phyloP scores from a whole-genome alignment of 805 yeast genomes.

The Nakazawaea anatomiae region DNA sequence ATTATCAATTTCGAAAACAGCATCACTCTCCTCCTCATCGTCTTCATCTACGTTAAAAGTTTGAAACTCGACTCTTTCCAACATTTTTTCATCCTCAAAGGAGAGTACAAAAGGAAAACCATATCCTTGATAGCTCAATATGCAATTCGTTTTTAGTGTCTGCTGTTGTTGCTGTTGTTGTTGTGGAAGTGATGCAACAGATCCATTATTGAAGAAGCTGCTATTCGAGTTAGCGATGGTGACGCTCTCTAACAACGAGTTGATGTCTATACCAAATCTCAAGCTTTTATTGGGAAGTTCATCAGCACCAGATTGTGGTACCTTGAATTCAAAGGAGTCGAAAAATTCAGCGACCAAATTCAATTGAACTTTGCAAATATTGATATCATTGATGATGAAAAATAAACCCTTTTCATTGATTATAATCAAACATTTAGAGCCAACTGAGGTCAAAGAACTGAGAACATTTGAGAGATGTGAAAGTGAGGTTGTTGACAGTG shows the following conservation, averaged over 20 bases:
- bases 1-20: slow-evolving; percentile 32
- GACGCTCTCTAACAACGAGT: slow-evolving; percentile 44
- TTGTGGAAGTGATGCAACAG: neutral
- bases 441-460: slow-evolving; percentile 34
- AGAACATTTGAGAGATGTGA: slow-evolving; percentile 41
- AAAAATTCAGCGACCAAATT: slow-evolving; percentile 32
- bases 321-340: slow-evolving; percentile 22
- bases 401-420: slow-evolving; percentile 47
- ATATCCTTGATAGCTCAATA: slow-evolving; percentile 40
- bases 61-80: slow-evolving; percentile 53
- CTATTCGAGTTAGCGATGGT: slow-evolving; percentile 31
- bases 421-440: slow-evolving; percentile 22
- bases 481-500: slow-evolving; percentile 40
- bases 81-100: slow-evolving; percentile 45
- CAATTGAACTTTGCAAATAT: slow-evolving; percentile 31
- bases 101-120: slow-evolving; percentile 51
- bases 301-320: slow-evolving; percentile 11
- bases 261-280: slow-evolving; percentile 37
- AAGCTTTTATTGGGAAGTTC: slow-evolving; percentile 13
- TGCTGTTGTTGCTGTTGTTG: slow-evolving; percentile 8
- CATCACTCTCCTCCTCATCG: slow-evolving; percentile 13
- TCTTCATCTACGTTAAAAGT: slow-evolving; percentile 31
- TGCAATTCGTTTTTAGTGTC: slow-evolving; percentile 33
- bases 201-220: slow-evolving; percentile 18
- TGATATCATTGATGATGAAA: slow-evolving; percentile 42